These are phyloP conservation scores for Celoporthe dispersa DNA, from an alignment of 2,329 filamentous ascomycete species.

Conservation along the genomic window DNA sequence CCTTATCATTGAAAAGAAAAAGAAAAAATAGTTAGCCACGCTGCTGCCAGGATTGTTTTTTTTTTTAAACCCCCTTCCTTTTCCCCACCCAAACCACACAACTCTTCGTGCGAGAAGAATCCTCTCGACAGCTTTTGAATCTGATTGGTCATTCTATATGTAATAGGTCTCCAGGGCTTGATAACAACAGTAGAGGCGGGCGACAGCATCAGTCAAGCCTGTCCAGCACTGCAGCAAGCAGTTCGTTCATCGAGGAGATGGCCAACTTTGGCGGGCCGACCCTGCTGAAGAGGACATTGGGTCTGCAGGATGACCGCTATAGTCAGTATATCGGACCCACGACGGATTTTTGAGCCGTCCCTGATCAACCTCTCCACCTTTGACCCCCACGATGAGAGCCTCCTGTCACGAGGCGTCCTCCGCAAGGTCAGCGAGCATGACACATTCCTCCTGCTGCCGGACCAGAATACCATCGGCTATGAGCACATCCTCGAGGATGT, in stretches of 20 bases:
- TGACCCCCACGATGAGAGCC: conserved; percentile 80
- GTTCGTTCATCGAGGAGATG: conserved; percentile 70
- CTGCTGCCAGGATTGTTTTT: conserved; percentile 22
- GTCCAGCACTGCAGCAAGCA: conserved; percentile 65
- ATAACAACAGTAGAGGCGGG: conserved; percentile 58
- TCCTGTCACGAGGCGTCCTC: conserved; percentile 69
- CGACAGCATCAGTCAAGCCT: conserved; percentile 60
- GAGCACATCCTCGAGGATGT: conserved; percentile 71
- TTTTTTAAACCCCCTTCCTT: conserved; percentile 2
- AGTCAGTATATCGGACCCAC: conserved; percentile 84
- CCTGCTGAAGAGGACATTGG: conserved; percentile 70
- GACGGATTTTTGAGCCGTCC: conserved; percentile 83
- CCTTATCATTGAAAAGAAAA: conserved; percentile 13
- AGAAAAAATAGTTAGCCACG: background rate
- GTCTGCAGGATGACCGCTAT: conserved; percentile 76
- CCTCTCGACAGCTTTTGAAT: conserved; percentile 45
- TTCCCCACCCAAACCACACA: background rate
- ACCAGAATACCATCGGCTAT: conserved; percentile 72
- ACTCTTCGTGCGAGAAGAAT: background rate
- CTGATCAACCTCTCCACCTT: conserved; percentile 81
- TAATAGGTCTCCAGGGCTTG: conserved; percentile 60
- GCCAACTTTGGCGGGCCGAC: conserved; percentile 70
- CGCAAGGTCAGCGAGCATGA: conserved; percentile 78
- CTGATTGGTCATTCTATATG: conserved; percentile 53
- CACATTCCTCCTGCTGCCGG: conserved; percentile 80